phyloP scores from a whole-genome alignment of 2,329 filamentous ascomycete species.

The Tolypocladium cylindrosporum region DNA sequence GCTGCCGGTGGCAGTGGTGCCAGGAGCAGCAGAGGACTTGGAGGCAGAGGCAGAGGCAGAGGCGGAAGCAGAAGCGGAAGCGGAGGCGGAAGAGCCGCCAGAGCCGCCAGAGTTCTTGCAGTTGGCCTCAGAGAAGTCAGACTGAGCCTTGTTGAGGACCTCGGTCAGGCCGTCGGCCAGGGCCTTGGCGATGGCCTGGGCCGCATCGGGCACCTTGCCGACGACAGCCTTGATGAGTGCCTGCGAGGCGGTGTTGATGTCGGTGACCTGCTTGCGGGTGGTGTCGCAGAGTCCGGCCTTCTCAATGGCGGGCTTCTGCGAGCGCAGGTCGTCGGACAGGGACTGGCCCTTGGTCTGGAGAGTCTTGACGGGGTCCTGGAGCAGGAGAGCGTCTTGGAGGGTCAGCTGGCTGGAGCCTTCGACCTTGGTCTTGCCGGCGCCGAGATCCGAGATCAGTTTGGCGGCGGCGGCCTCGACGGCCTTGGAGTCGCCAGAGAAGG shows the following conservation, averaged over 20 bases:
- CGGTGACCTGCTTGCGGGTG: constrained; percentile 12
- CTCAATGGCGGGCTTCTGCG: constrained; percentile 16
- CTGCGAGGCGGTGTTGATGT: constrained; percentile 13
- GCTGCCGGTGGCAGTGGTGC: neutral
- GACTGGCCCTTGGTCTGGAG: constrained; percentile 15
- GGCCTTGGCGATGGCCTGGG: constrained; percentile 15
- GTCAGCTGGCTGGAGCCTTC: constrained; percentile 5
- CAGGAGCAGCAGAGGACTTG: neutral
- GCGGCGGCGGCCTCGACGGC: constrained; percentile 10
- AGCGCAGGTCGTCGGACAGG: constrained; percentile 14
- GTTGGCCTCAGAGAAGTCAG: constrained; percentile 16
- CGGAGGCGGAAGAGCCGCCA: neutral
- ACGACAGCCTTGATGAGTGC: constrained; percentile 19
- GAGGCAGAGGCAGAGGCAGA: neutral
- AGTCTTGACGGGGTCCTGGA: constrained; percentile 7
- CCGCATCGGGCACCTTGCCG: constrained; percentile 16
- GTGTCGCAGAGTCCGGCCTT: constrained; percentile 16
- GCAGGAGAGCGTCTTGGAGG: constrained; percentile 8
- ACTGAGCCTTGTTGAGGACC: constrained; percentile 12
- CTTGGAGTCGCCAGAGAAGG: constrained; percentile 12
- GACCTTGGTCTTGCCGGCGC: constrained; percentile 8
- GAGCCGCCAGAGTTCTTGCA: constrained; percentile 14
- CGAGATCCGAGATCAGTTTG: constrained; percentile 9
- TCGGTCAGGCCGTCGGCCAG: constrained; percentile 14
- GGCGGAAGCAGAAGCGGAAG: neutral